Base-by-base conservation (phyloP, 768 basidiomycete species). In the Thelephora ganbajun region DNA sequence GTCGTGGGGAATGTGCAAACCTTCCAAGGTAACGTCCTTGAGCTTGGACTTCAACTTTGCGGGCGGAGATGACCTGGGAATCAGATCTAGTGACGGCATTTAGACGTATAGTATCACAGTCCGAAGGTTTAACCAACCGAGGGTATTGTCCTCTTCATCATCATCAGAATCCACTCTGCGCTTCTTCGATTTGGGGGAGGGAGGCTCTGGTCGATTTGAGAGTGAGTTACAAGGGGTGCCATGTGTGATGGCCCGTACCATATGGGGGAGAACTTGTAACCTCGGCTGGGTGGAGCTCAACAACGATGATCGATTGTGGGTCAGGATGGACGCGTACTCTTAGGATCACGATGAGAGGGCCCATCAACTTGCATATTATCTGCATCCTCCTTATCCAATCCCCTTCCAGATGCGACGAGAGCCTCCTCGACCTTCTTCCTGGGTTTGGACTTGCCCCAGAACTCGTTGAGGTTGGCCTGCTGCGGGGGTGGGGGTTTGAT, bases 401-500 rank as follows among this genome's bases (percentile, higher is more conserved):
- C 59, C 36, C 52, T 60, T 44, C 46, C 51, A 44, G 49, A 46
- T 34, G 50, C 52, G 12, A 57, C 44, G 51, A 46, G 56, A 11
- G 36, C 59, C 55, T 53, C 61, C 50, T 30, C 48, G 51, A 51
- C 61, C 58, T 54, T 47, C 44, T 52, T 44, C 14, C 33, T 44
- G 37, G 30, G 35, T 50, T 61, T 54, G 53, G 61, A 71, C 63
- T 74, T 74, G 55, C 68, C 70, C 83, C 84, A 90, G 67, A 86
- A 70, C 47, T 87, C 83, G 48, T 75, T 70, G 35, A 91, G 73
- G 56, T 69, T 87, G n/a, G 85, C 69, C 60, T 91, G 87, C 49
- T 86, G 84, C 6, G 80, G 77, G 0, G 82, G 80, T 2, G 79
- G 61, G 23, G 75, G 59, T 62, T 84, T 87, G n/a, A 58, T 53